Percentiles rank a stretch among this genome's conserved stretches.
These are phyloP conservation scores for Colletotrichum gloeosporioides DNA, from an alignment of 2,329 filamentous ascomycete genomes.

Conservation along the genomic window DNA sequence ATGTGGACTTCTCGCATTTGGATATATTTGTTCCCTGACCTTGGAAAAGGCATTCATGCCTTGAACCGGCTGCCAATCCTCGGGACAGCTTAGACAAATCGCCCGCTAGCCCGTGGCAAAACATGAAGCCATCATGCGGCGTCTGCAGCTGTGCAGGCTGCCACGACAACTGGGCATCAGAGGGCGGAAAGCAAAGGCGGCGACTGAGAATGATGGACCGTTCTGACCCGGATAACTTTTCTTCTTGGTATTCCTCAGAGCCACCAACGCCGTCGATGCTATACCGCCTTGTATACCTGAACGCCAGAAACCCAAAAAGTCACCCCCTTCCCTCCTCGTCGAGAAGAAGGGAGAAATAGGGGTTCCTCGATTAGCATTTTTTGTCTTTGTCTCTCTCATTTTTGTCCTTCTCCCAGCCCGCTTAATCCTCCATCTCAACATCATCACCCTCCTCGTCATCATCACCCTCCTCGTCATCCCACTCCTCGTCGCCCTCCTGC, in stretches of 20 bases:
- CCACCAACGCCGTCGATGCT: constrained; percentile 23
- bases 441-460: constrained; percentile 27
- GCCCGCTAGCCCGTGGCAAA: background rate
- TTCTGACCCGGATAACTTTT: constrained; percentile 15
- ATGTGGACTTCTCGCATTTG: background rate
- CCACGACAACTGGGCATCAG: background rate
- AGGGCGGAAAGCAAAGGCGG: constrained; percentile 9
- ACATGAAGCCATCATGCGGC: background rate
- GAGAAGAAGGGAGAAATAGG: background rate
- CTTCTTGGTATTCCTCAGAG: constrained; percentile 21
- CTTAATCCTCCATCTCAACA: constrained; percentile 37
- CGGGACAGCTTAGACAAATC: background rate
- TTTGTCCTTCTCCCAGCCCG: background rate
- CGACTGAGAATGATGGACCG: constrained; percentile 13
- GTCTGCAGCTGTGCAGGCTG: background rate
- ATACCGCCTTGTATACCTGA: constrained; percentile 20
- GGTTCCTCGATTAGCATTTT: constrained; percentile 15
- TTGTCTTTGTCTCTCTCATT: background rate
- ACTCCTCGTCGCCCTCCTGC: constrained; percentile 23
- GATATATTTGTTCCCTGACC: background rate
- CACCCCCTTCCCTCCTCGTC: background rate
- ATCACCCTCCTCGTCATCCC: constrained; percentile 22
- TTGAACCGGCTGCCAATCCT: background rate
- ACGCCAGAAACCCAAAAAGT: constrained; percentile 8
- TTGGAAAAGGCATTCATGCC: background rate